phyloP scores from a whole-genome alignment of 768 basidiomycete genomes.

The Leccinum aurantiacum region DNA sequence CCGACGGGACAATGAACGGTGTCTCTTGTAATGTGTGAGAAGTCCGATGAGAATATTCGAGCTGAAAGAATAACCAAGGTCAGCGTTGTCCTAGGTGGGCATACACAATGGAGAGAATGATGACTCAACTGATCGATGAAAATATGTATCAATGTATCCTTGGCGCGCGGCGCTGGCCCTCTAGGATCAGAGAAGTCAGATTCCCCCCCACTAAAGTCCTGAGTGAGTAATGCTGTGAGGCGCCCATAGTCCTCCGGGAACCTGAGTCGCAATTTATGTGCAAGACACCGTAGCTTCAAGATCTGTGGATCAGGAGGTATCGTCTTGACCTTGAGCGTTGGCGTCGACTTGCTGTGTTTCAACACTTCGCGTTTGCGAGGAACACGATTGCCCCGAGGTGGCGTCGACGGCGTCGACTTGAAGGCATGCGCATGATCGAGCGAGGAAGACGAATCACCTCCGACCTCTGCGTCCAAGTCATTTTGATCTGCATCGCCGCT shows the following conservation, averaged over 20 bases:
- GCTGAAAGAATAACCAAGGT: conserved; percentile 38
- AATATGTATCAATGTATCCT: conserved; percentile 38
- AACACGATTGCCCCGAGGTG: conserved; percentile 24
- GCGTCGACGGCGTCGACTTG: conserved; percentile 34
- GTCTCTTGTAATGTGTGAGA: conserved; percentile 63
- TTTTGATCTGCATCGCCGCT: conserved; percentile 31
- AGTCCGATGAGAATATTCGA: conserved; percentile 89
- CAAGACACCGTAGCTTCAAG: conserved; percentile 52
- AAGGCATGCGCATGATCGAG: conserved; percentile 19
- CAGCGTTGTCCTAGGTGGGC: conserved; percentile 1
- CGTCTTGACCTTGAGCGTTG: conserved; percentile 40
- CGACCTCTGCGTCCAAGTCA: conserved; percentile 19
- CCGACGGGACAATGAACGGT: conserved; percentile 40
- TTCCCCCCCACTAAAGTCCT: conserved; percentile 36
- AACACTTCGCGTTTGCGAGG: conserved; percentile 27
- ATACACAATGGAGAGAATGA: neutral
- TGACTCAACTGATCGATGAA: conserved; percentile 47
- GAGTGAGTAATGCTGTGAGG: conserved; percentile 33
- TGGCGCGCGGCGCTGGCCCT: conserved; percentile 33
- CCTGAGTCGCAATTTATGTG: conserved; percentile 52
- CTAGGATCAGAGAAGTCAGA: conserved; percentile 36
- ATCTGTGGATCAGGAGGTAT: conserved; percentile 48
- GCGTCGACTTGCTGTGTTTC: conserved; percentile 49
- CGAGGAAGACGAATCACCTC: conserved; percentile 32
- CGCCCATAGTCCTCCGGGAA: conserved; percentile 53